phyloP scores from a whole-genome alignment of 495 filamentous ascomycete species.

The Penicillium pulvis region DNA sequence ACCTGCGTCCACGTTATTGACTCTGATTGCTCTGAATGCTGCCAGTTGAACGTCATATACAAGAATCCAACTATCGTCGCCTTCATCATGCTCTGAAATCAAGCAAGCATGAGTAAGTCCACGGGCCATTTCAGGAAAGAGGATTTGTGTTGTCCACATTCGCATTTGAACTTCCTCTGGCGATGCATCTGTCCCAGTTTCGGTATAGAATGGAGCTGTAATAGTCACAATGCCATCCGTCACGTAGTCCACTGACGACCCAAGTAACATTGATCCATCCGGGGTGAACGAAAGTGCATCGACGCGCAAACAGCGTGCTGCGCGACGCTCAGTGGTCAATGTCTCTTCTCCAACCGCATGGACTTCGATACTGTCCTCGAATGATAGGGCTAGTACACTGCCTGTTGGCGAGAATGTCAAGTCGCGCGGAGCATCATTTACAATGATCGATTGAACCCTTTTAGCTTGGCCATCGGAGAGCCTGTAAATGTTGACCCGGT shows the following conservation, averaged over 20 bases:
- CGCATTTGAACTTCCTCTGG: constrained; percentile 68
- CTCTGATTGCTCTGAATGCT: constrained; percentile 74
- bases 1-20: constrained; percentile 73
- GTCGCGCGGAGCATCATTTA: constrained; percentile 75
- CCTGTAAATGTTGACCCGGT: constrained; percentile 80
- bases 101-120: constrained; percentile 78
- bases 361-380: constrained; percentile 84
- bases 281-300: constrained; percentile 80
- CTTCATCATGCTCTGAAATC: constrained; percentile 66
- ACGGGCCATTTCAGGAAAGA: constrained; percentile 76
- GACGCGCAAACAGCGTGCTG: constrained; percentile 78
- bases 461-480: constrained; percentile 62
- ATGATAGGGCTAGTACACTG: constrained; percentile 81
- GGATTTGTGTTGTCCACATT: constrained; percentile 86
- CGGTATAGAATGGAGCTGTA: constrained; percentile 75
- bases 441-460: constrained; percentile 65
- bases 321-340: constrained; percentile 67
- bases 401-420: constrained; percentile 81
- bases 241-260: constrained; percentile 66
- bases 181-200: constrained; percentile 47
- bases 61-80: constrained; percentile 76
- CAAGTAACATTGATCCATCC: constrained; percentile 83
- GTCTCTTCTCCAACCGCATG: constrained; percentile 68
- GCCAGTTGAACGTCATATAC: constrained; percentile 76
- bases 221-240: constrained; percentile 74